These are phyloP conservation scores for Chaetomium tenue DNA, from an alignment of 495 filamentous ascomycete genomes.

Conservation along the genomic window DNA sequence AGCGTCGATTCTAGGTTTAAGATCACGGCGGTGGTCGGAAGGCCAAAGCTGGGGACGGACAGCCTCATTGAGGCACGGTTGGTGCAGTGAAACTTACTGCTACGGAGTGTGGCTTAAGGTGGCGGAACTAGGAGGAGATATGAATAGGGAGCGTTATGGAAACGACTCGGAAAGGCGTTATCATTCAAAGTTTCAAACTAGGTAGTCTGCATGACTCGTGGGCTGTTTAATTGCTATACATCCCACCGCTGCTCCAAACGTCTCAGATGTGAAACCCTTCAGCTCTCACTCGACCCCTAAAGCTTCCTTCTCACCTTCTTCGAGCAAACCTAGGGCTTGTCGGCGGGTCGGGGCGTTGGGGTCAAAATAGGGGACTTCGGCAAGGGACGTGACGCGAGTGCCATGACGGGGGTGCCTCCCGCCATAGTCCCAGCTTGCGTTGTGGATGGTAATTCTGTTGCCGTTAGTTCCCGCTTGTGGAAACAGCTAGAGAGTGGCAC, in stretches of 20 bases:
- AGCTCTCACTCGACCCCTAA: neutral
- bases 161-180: neutral
- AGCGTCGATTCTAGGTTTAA: constrained; percentile 19
- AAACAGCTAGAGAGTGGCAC: neutral
- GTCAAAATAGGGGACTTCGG: constrained; percentile 64
- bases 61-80: constrained; percentile 21
- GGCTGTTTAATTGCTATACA: too few species aligned
- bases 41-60: constrained; percentile 21
- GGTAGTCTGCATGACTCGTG: too few species aligned
- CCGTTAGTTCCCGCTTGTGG: neutral
- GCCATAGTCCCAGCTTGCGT: constrained; percentile 66
- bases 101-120: neutral
- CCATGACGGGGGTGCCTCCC: constrained; percentile 62
- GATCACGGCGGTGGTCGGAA: constrained; percentile 19
- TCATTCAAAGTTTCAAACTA: neutral
- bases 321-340: constrained; percentile 53
- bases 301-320: neutral
- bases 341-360: constrained; percentile 56
- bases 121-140: neutral
- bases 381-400: constrained; percentile 62
- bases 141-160: neutral
- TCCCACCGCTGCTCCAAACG: too few species aligned
- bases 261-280: too few species aligned
- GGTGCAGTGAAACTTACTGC: neutral
- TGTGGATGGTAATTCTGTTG: constrained; percentile 63